Conservation (phyloP, 441 rosid species). For the Hura crepitans region DNA sequence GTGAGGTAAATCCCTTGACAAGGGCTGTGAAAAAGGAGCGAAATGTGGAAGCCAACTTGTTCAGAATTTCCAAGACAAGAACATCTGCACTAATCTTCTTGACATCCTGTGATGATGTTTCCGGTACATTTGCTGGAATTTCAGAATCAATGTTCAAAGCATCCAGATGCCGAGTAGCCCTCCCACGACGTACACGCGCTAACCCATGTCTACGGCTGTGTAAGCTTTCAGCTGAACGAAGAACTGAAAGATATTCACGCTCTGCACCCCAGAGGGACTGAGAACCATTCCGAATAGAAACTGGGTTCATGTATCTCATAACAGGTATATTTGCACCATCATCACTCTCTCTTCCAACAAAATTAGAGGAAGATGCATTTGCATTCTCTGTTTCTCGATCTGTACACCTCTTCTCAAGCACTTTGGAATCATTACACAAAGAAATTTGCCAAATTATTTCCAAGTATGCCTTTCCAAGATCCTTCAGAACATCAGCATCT, state of each 20-base stretch:
- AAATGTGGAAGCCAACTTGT: slow-evolving; percentile 67
- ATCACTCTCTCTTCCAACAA: slow-evolving; percentile 78
- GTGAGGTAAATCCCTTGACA: slow-evolving; percentile 89
- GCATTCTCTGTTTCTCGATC: slow-evolving; percentile 57
- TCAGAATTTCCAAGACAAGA: slow-evolving; percentile 62
- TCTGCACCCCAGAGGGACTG: slow-evolving; percentile 80
- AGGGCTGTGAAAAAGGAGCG: slow-evolving; percentile 79
- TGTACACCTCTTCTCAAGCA: slow-evolving; percentile 54
- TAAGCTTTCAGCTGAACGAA: slow-evolving; percentile 76
- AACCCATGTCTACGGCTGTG: slow-evolving; percentile 85
- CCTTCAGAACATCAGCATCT: slow-evolving; percentile 89
- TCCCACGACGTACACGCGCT: slow-evolving; percentile 87
- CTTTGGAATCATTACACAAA: slow-evolving; percentile 62
- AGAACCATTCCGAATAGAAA: slow-evolving; percentile 66
- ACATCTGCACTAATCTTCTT: slow-evolving; percentile 81
- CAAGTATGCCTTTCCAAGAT: slow-evolving; percentile 68
- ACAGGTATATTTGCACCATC: slow-evolving; percentile 70
- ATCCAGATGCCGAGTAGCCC: slow-evolving; percentile 79
- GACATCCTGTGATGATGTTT: slow-evolving; percentile 54
- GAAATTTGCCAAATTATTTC: slow-evolving; percentile 89
- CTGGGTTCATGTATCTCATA: slow-evolving; percentile 73
- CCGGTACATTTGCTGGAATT: slow-evolving; percentile 49
- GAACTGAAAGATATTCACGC: slow-evolving; percentile 71
- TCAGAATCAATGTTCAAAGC: slow-evolving; percentile 73
- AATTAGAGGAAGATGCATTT: slow-evolving; percentile 56